Conservation (phyloP, 208 protist species). For the Acanthamoeba culbertsoni region DNA sequence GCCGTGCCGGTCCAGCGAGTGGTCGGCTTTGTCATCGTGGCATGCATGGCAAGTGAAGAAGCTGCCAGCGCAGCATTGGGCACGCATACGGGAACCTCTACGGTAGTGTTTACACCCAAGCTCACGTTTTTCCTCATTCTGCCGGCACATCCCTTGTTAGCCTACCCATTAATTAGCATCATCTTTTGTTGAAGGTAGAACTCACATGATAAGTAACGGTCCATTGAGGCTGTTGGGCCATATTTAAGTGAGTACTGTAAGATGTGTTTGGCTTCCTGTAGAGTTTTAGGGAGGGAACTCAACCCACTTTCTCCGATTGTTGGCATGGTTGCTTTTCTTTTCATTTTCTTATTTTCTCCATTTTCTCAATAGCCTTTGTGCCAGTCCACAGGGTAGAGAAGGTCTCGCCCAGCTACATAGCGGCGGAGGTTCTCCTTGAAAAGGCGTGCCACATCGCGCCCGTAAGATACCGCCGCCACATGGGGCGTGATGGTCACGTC, state of each 20-base stretch:
- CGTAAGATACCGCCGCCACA: neutral
- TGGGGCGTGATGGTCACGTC: neutral
- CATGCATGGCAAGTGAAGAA: neutral
- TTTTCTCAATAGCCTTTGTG: neutral
- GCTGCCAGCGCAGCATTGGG: neutral
- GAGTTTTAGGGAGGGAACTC: neutral
- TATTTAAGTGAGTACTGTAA: neutral
- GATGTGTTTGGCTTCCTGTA: neutral
- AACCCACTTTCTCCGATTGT: neutral
- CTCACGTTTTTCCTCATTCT: neutral
- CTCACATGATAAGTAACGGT: neutral
- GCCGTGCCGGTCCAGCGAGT: neutral
- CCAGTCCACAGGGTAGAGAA: slow-evolving; percentile 31
- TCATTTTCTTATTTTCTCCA: too few relatives aligned
- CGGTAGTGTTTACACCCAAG: slow-evolving; percentile 10
- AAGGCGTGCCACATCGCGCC: neutral
- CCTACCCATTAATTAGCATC: neutral
- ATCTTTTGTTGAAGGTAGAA: neutral
- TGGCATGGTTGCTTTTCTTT: too few relatives aligned
- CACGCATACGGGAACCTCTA: neutral
- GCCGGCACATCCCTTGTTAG: neutral
- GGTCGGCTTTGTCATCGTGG: slow-evolving; percentile 35
- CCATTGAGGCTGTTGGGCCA: neutral
- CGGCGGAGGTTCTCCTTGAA: neutral
- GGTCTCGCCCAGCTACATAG: neutral